Evolutionary conservation across 2,329 filamentous ascomycete species (phyloP), one percentile per base, ranked within the genome.

Genomic region (Arthrobotrys sinensis): DNA sequence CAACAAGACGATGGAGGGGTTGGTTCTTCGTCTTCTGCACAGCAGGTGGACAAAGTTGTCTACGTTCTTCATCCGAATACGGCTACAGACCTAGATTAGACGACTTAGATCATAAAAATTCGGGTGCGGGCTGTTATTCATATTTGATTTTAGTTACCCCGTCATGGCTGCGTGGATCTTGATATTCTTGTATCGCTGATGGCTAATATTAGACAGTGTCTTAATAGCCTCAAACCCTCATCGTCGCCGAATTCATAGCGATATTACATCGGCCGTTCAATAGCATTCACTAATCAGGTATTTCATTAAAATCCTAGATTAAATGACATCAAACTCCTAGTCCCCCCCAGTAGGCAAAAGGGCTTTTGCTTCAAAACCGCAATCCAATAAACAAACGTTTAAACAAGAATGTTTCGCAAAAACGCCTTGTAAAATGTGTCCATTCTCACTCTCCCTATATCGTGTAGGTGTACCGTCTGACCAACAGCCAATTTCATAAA

Each of bases 21-120:
- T 8, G 55, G 62, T 8, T 67, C 55, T 16, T 62, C 75, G 11
- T 40, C 55, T 36, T 72, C 82, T 45, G 81, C 85, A 81, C 84
- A 57, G 52, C 12, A 52, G 43, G 45, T 32, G 12, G 86, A 83
- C 83, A 88, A 80, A 85, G 87, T 92, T 3, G 88, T 96, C 65
- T 99, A 97, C 83, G 92, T 97, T 28, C 83, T 99, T 81, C 96
- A 99, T 86, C 96, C 96, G 75, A 98, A 98, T 69, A 81, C 82
- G 16, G 81, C 81, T 55, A 80, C 81, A 38, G 80, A 80, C n/a
- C 65, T 55, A 24, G 75, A 78, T 64, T 71, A 72, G 34, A 24
- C 12, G 12, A 16, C 5, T 8, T 38, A 10, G 36, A 10, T 38
- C 12, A 10, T 38, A 24, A 36, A 4, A 10, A 14, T 34, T 24